Evolutionary conservation across 73 alveolate genomes (phyloP).

Genomic region (Blepharisma japonicum): DNA sequence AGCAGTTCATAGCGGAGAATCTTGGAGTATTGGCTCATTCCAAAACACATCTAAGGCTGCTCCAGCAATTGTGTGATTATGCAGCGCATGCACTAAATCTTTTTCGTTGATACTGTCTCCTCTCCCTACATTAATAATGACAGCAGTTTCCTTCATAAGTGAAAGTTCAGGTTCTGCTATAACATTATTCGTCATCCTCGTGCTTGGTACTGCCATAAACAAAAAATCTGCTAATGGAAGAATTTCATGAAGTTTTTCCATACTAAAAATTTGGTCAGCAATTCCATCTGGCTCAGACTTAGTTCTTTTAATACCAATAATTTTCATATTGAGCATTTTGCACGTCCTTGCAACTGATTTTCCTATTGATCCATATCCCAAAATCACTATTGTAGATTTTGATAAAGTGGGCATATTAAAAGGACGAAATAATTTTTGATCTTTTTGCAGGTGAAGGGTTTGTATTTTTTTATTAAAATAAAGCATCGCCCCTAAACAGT

Average conservation of each 20-base stretch:
- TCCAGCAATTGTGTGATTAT: background rate
- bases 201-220: background rate
- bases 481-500: background rate
- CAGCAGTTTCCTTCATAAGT: no score
- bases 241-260: background rate
- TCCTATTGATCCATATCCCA: background rate
- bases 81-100: background rate
- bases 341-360: background rate
- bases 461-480: background rate
- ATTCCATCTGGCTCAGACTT: background rate
- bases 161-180: background rate
- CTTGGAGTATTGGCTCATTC: background rate
- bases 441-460: background rate
- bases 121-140: background rate
- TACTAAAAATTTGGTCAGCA: background rate
- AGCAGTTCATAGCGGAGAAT: conserved; percentile 32
- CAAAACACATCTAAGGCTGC: conserved; percentile 15
- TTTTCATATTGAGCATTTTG: background rate
- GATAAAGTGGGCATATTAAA: background rate
- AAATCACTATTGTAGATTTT: background rate
- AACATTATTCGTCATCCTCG: background rate
- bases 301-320: background rate
- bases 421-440: background rate
- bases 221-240: background rate
- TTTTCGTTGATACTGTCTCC: background rate